These are phyloP conservation scores for Ceratocystis colombiana DNA, from an alignment of 2,329 filamentous ascomycete species.

Conservation along the genomic window DNA sequence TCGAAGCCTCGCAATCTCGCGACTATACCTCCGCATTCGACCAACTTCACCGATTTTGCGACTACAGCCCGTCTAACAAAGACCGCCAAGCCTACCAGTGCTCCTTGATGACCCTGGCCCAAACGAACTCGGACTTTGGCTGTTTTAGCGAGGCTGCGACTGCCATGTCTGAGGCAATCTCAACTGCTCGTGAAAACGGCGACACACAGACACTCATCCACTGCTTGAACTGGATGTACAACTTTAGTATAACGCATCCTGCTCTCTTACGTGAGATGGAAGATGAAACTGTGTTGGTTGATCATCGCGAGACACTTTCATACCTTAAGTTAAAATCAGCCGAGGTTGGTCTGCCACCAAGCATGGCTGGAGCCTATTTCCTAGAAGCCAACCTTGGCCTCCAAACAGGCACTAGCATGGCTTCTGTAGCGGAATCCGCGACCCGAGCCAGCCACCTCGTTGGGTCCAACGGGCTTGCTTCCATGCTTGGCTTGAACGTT, in stretches of 20 bases:
- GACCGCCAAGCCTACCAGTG: slow-evolving; percentile 89
- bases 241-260: slow-evolving; percentile 80
- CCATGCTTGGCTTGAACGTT: slow-evolving; percentile 8
- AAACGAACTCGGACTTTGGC: slow-evolving; percentile 90
- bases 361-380: slow-evolving; percentile 73
- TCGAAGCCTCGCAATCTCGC: slow-evolving; percentile 84
- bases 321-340: slow-evolving; percentile 80
- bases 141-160: slow-evolving; percentile 83
- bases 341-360: slow-evolving; percentile 73
- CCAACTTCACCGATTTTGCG: slow-evolving; percentile 85
- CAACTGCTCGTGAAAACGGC: slow-evolving; percentile 86
- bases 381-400: slow-evolving; percentile 76
- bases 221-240: slow-evolving; percentile 88
- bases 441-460: slow-evolving; percentile 25
- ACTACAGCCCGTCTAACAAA: slow-evolving; percentile 65
- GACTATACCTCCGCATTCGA: slow-evolving; percentile 88
- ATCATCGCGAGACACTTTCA: slow-evolving; percentile 67
- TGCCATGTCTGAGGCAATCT: slow-evolving; percentile 88
- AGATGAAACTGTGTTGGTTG: slow-evolving; percentile 62
- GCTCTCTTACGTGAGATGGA: slow-evolving; percentile 60
- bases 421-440: slow-evolving; percentile 35
- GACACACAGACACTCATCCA: slow-evolving; percentile 92
- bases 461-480: slow-evolving; percentile 13
- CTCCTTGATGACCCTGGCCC: slow-evolving; percentile 82
- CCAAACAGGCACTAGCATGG: slow-evolving; percentile 59